Conservation (phyloP, 805 yeast species). For the Tanozyma kutaoensis region DNA sequence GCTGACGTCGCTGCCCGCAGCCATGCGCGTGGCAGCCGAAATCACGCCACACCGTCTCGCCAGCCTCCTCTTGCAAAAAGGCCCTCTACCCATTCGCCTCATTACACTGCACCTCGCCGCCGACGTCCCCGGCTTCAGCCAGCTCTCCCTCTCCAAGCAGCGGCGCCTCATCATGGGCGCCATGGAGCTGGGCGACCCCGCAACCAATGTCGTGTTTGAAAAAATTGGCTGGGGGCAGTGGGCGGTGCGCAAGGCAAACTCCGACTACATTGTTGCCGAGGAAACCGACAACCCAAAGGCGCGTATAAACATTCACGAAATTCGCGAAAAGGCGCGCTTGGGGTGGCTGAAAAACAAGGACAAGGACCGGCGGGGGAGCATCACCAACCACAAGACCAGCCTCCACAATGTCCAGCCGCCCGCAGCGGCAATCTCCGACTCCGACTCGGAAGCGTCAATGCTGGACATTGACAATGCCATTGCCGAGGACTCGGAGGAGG, state of each 20-base stretch:
- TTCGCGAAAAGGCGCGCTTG: conserved; percentile 20
- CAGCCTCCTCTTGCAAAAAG: conserved; percentile 51
- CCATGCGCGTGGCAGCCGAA: conserved; percentile 74
- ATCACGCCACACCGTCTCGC: conserved; percentile 75
- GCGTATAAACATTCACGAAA: conserved; percentile 15
- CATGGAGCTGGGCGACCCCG: conserved; percentile 57
- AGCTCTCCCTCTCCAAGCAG: conserved; percentile 74
- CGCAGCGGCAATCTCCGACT: background rate
- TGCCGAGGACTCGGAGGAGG: conserved; percentile 18
- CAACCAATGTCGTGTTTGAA: conserved; percentile 60
- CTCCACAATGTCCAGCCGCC: conserved; percentile 36
- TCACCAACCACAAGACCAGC: conserved; percentile 31
- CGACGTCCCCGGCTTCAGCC: conserved; percentile 71
- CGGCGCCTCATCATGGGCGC: conserved; percentile 84
- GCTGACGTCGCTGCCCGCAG: conserved; percentile 77
- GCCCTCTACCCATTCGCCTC: conserved; percentile 85
- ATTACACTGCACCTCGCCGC: conserved; percentile 65
- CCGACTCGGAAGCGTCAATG: conserved; percentile 3
- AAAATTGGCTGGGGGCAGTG: conserved; percentile 98
- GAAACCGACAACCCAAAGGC: conserved; percentile 17
- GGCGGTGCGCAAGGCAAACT: conserved; percentile 55
- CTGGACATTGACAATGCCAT: conserved; percentile 10
- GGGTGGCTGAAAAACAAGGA: conserved; percentile 27
- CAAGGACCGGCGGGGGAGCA: conserved; percentile 32
- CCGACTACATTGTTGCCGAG: conserved; percentile 32